A percentile compares a stretch with the other conserved stretches of the same genome.
phyloP scores from a whole-genome alignment of 768 basidiomycete species.

The Termitomyces sp. region DNA sequence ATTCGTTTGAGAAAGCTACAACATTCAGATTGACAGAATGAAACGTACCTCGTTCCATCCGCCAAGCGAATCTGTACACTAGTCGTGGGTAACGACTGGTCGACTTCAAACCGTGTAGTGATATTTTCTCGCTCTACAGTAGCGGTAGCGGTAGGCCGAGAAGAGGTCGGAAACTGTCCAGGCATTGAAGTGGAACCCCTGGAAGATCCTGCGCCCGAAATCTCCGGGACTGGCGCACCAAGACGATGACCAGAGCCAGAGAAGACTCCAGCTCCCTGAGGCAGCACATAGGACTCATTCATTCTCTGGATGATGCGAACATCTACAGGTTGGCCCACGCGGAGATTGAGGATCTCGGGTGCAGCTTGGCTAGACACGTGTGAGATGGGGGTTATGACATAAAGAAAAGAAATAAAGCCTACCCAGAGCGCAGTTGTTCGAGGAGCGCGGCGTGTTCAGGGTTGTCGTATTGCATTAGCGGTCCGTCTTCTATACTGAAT shows the following conservation, averaged over 20 bases:
- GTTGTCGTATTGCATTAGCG: slow-evolving; percentile 80
- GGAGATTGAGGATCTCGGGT: slow-evolving; percentile 68
- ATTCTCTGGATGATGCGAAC: slow-evolving; percentile 71
- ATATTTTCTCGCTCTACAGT: slow-evolving; percentile 28
- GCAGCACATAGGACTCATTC: slow-evolving; percentile 65
- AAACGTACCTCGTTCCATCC: slow-evolving; percentile 81
- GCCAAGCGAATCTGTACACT: slow-evolving; percentile 88
- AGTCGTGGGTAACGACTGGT: slow-evolving; percentile 78
- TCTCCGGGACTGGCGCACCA: slow-evolving; percentile 67
- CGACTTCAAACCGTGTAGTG: slow-evolving; percentile 71
- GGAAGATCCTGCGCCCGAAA: slow-evolving; percentile 11
- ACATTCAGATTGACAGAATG: background rate
- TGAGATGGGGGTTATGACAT: background rate
- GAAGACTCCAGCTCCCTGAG: slow-evolving; percentile 50
- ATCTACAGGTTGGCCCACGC: slow-evolving; percentile 77
- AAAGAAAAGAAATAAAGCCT: slow-evolving; percentile 40
- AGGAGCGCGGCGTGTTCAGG: slow-evolving; percentile 68
- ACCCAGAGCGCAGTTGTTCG: slow-evolving; percentile 79
- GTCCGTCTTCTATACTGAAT: slow-evolving; percentile 88
- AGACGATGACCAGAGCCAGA: slow-evolving; percentile 76
- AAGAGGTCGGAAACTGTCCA: slow-evolving; percentile 50
- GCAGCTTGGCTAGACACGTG: slow-evolving; percentile 65
- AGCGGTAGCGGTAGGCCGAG: slow-evolving; percentile 18
- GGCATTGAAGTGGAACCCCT: slow-evolving; percentile 40
- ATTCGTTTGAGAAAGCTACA: background rate